Percentiles rank a stretch among this genome's conserved stretches.
Evolutionary conservation across 2,329 filamentous ascomycete genomes (phyloP).

Genomic region (Aspergillus felis): DNA sequence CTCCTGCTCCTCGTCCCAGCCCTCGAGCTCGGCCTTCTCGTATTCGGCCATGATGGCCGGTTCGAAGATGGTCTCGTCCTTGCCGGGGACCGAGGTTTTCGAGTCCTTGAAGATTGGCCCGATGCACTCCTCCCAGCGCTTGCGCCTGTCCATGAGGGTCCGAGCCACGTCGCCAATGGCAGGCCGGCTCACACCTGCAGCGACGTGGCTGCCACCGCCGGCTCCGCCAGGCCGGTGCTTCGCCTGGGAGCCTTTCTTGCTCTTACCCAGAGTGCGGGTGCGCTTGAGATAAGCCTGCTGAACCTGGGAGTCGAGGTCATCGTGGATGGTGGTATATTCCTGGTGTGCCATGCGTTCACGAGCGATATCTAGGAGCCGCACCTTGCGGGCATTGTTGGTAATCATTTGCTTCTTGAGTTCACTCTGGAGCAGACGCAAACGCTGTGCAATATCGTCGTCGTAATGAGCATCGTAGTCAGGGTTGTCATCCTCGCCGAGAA

Average conservation of each 20-base stretch:
- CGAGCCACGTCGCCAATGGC: slow-evolving; percentile 84
- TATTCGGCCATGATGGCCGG: slow-evolving; percentile 67
- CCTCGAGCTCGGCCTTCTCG: slow-evolving; percentile 71
- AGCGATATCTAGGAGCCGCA: slow-evolving; percentile 78
- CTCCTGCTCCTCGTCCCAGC: slow-evolving; percentile 76
- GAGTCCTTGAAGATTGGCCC: slow-evolving; percentile 86
- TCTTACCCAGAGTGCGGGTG: slow-evolving; percentile 89
- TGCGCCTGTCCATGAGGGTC: slow-evolving; percentile 85
- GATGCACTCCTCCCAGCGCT: slow-evolving; percentile 86
- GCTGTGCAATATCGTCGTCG: slow-evolving; percentile 90
- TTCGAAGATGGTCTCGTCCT: slow-evolving; percentile 70
- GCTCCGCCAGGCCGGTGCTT: slow-evolving; percentile 60
- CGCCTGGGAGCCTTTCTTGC: slow-evolving; percentile 75
- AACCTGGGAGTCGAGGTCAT: slow-evolving; percentile 92
- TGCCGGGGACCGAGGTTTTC: slow-evolving; percentile 67
- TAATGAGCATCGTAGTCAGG: slow-evolving; percentile 85
- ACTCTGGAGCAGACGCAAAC: slow-evolving; percentile 77
- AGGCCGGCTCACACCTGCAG: slow-evolving; percentile 46
- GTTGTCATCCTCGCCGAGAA: slow-evolving; percentile 66
- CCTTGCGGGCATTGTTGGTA: slow-evolving; percentile 85
- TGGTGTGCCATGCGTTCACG: slow-evolving; percentile 93
- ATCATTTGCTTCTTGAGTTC: slow-evolving; percentile 79
- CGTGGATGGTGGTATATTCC: slow-evolving; percentile 93
- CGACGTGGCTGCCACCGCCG: slow-evolving; percentile 63
- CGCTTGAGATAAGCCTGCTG: slow-evolving; percentile 94